phyloP scores from a whole-genome alignment of 176 grass and related monocot species.

The Avena sativa region DNA sequence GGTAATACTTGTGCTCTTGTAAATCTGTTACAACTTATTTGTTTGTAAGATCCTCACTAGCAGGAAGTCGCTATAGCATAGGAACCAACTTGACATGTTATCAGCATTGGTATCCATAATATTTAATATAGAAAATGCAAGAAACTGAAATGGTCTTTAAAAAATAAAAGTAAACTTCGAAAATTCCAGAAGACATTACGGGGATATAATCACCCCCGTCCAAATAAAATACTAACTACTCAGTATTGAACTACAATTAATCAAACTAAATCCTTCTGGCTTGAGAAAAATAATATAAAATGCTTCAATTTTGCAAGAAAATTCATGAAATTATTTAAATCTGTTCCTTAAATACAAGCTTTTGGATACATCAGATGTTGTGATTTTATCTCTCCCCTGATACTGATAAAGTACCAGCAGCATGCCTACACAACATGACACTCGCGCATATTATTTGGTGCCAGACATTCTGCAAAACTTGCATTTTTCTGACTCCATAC shows the following conservation, averaged over 20 bases:
- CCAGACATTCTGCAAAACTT: neutral
- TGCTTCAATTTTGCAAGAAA: neutral
- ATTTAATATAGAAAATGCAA: neutral
- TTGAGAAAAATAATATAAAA: neutral
- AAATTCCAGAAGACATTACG: neutral
- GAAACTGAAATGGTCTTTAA: neutral
- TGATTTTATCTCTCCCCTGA: neutral
- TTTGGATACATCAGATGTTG: neutral
- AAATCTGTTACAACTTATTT: slow-evolving; percentile 8
- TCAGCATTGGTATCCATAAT: neutral
- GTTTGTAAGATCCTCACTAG: neutral
- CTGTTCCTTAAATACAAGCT: neutral
- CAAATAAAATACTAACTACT: neutral
- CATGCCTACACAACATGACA: neutral
- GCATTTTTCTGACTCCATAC: neutral
- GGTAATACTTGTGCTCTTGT: slow-evolving; percentile 52
- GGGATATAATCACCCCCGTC: neutral
- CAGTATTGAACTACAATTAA: neutral
- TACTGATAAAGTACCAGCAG: neutral
- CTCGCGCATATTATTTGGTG: neutral
- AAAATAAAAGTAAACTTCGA: neutral
- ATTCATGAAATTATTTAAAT: neutral
- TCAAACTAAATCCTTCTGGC: neutral
- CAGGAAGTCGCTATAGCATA: neutral
- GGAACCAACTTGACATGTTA: neutral